Conservation (phyloP, 208 protist genomes). For the Willaertia magna region DNA sequence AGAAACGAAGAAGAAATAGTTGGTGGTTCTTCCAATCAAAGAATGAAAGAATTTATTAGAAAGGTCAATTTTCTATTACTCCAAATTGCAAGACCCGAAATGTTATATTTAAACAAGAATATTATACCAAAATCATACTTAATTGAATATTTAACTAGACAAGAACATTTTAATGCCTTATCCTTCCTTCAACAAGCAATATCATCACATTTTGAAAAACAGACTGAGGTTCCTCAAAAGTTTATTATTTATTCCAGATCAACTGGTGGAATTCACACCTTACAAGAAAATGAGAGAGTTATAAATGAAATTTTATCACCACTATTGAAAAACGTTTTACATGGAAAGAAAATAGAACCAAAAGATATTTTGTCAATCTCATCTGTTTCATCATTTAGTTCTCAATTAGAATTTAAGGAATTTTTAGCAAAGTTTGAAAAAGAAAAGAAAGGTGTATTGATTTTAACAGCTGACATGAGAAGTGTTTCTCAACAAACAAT, state of each 20-base stretch:
- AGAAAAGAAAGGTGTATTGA: not conserved
- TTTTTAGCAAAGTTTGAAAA: not conserved
- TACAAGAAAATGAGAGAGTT: not conserved
- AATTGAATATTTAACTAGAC: constrained; percentile 11
- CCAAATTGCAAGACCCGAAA: constrained; percentile 22
- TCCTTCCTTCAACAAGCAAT: not conserved
- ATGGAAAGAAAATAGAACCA: no score
- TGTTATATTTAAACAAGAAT: not conserved
- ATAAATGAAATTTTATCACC: not conserved
- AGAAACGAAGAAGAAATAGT: not conserved
- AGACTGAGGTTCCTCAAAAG: not conserved
- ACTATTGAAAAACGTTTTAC: not conserved
- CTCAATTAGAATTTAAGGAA: not conserved
- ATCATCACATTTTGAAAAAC: not conserved
- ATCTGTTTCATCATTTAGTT: not conserved
- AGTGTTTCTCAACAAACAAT: not conserved
- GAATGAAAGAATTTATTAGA: not conserved
- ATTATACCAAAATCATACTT: constrained; percentile 20
- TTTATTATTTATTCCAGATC: not conserved
- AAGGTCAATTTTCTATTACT: constrained; percentile 20
- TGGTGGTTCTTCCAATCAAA: not conserved
- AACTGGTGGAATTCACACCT: not conserved
- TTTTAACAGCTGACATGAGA: not conserved
- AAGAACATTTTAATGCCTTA: constrained; percentile 24
- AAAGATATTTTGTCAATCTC: not conserved